phyloP scores from a whole-genome alignment of 129 eudicot genomes.

The Flaveria linearis region DNA sequence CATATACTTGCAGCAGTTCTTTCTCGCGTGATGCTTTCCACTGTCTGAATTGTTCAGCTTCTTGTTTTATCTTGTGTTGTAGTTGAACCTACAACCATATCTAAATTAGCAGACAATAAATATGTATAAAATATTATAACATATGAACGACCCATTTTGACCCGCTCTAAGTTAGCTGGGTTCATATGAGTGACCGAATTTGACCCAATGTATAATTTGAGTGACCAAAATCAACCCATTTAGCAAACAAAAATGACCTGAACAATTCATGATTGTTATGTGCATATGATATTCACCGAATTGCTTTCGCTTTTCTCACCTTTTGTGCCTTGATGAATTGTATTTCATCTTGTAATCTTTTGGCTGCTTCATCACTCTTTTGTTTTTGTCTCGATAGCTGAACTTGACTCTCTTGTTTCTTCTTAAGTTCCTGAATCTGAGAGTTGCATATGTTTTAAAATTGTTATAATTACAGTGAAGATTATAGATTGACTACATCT shows the following conservation, averaged over 20 bases:
- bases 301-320: slow-evolving; percentile 44
- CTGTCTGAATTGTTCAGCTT: slow-evolving; percentile 93
- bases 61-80: slow-evolving; percentile 96
- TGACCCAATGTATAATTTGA: background rate
- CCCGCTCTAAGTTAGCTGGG: background rate
- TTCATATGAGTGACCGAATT: background rate
- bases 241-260: too few species aligned
- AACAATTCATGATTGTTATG: background rate
- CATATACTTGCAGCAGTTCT: slow-evolving; percentile 79
- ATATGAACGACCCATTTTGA: background rate
- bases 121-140: background rate
- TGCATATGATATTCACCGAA: slow-evolving; percentile 5
- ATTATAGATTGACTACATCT: slow-evolving; percentile 1
- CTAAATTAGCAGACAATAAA: slow-evolving; percentile 24
- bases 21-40: slow-evolving; percentile 99
- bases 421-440: slow-evolving; percentile 94
- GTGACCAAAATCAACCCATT: background rate
- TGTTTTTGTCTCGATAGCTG: slow-evolving; percentile 94
- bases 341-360: slow-evolving; percentile 93
- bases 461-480: background rate
- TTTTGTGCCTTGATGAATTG: slow-evolving; percentile 96
- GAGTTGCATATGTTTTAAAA: slow-evolving; percentile 5
- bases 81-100: slow-evolving; percentile 72
- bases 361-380: slow-evolving; percentile 98
- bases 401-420: slow-evolving; percentile 97